A percentile compares a stretch with the other conserved stretches of the same genome.
These are phyloP conservation scores for Alloteropsis semialata DNA, from an alignment of 176 grass and related monocot species.

Conservation along the genomic window DNA sequence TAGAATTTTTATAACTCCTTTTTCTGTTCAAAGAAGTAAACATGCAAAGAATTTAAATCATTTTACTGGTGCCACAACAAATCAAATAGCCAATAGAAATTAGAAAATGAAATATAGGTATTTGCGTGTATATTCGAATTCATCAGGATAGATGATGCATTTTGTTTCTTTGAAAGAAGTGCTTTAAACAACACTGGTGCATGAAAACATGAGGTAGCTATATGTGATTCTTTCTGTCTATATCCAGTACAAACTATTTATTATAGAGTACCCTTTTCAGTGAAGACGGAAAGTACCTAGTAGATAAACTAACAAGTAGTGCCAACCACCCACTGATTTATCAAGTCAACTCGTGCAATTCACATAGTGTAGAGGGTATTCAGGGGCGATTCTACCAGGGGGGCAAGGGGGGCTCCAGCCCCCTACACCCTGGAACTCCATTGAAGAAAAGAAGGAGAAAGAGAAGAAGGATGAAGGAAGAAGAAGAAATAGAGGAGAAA, in stretches of 20 bases:
- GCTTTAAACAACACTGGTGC: not conserved
- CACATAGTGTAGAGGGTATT: not conserved
- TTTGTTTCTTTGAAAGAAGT: not conserved
- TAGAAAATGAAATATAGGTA: not conserved
- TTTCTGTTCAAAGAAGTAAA: not conserved
- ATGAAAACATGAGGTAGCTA: not conserved
- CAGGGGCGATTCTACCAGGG: no score
- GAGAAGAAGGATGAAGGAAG: no score
- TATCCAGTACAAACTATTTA: not conserved
- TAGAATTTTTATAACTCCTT: not conserved
- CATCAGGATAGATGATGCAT: not conserved
- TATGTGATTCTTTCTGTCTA: not conserved
- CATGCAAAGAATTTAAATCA: not conserved
- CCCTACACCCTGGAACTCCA: no score
- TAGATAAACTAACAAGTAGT: conserved; percentile 24
- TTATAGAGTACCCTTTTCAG: not conserved
- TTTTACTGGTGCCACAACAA: conserved; percentile 2
- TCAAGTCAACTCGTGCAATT: conserved; percentile 14
- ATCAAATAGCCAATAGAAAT: not conserved
- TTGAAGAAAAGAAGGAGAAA: no score
- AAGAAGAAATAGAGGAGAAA: no score
- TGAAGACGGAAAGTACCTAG: not conserved
- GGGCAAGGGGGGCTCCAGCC: no score
- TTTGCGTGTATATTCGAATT: not conserved
- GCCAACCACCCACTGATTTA: conserved; percentile 14